These are phyloP conservation scores for Fusarium pseudoanthophilum DNA, from an alignment of 2,329 filamentous ascomycete genomes.

Conservation along the genomic window DNA sequence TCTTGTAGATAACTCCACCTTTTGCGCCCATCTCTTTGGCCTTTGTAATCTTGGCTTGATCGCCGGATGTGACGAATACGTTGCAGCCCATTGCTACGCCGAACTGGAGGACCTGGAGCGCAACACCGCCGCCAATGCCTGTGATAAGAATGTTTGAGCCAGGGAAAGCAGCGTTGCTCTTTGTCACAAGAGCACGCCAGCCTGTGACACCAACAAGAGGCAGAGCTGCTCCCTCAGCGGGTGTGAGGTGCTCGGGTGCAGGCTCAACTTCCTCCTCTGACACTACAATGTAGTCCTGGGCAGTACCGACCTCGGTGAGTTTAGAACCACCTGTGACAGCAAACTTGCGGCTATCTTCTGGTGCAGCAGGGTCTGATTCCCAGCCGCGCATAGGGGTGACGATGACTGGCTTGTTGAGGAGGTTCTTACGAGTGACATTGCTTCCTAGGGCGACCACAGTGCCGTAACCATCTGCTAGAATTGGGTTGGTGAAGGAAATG, in stretches of 20 bases:
- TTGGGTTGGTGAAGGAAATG: conserved; percentile 79
- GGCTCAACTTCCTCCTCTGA: conserved; percentile 78
- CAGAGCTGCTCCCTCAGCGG: conserved; percentile 82
- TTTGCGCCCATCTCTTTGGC: conserved; percentile 78
- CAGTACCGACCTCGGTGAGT: conserved; percentile 70
- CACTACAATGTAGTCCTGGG: conserved; percentile 78
- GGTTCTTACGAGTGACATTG: conserved; percentile 50
- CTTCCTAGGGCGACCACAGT: conserved; percentile 73
- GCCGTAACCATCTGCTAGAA: conserved; percentile 86
- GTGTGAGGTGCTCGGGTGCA: conserved; percentile 76
- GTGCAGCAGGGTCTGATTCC: conserved; percentile 75
- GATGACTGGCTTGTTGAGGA: conserved; percentile 75
- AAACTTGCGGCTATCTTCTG: conserved; percentile 71
- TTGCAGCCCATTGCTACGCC: conserved; percentile 77
- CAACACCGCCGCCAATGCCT: conserved; percentile 93
- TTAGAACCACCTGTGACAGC: conserved; percentile 76
- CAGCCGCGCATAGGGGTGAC: conserved; percentile 83
- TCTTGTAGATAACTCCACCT: conserved; percentile 86
- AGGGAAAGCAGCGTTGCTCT: conserved; percentile 70
- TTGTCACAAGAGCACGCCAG: conserved; percentile 86
- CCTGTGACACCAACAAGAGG: conserved; percentile 88
- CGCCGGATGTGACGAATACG: conserved; percentile 85
- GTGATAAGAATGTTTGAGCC: conserved; percentile 86
- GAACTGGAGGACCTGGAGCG: conserved; percentile 83
- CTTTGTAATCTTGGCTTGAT: conserved; percentile 77